Evolutionary conservation across 1,284 basidiomycete species (phyloP).

Genomic region (Thelephora terrestris): DNA sequence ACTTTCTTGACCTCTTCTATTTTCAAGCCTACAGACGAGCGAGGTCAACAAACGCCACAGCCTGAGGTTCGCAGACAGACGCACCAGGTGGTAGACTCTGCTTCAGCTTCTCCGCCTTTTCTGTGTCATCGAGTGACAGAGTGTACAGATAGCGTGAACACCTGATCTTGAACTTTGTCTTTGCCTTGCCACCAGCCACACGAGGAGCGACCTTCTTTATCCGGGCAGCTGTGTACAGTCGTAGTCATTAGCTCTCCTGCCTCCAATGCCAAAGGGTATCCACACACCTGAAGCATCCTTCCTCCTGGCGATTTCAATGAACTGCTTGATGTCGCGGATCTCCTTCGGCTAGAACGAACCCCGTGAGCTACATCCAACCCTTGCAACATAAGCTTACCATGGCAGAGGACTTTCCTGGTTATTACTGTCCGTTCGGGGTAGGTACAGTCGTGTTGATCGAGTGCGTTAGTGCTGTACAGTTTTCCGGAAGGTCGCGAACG

Average conservation of each 20-base stretch:
- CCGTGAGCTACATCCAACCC: no score
- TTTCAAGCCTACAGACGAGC: slow-evolving; percentile 37
- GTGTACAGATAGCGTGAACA: slow-evolving; percentile 98
- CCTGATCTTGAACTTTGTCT: slow-evolving; percentile 99
- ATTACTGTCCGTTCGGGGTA: no score
- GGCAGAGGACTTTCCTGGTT: no score
- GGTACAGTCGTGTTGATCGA: no score
- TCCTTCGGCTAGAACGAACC: slow-evolving; percentile 73
- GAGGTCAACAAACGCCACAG: slow-evolving; percentile 1
- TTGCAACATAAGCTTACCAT: no score
- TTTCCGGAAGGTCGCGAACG: no score
- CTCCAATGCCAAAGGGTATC: slow-evolving; percentile 12
- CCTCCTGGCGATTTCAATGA: slow-evolving; percentile 93
- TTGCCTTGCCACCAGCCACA: slow-evolving; percentile 61
- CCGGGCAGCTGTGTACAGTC: slow-evolving; percentile 62
- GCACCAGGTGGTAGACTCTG: slow-evolving; percentile 91
- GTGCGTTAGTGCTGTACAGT: no score
- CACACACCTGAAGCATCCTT: slow-evolving; percentile 72
- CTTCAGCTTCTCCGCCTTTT: slow-evolving; percentile 98
- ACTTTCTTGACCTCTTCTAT: slow-evolving; percentile 57
- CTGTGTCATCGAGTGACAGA: slow-evolving; percentile 87
- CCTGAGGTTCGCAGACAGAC: slow-evolving; percentile 20
- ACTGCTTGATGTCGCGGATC: slow-evolving; percentile 97
- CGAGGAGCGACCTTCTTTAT: slow-evolving; percentile 87
- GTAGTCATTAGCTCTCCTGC: slow-evolving; percentile 7